Evolutionary conservation across 176 grass and related monocot species (phyloP), one percentile per base, ranked within the genome.

Genomic region (Avena sativa): DNA sequence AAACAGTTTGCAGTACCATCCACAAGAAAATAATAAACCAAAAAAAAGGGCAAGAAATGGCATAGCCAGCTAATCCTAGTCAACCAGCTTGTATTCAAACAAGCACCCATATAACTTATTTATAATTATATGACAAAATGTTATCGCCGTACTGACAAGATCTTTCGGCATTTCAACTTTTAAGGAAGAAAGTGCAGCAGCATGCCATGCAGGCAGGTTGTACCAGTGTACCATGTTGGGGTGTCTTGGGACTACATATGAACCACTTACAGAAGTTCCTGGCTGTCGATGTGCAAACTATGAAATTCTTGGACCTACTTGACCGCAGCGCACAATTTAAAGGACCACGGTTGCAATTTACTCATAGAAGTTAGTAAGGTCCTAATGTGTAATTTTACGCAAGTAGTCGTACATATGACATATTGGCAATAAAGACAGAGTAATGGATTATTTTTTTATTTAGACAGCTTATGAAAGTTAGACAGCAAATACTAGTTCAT

Each of bases 1-100:
- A 43, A 79, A 81, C 3, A 13, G 32, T 44, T 85, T 66, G n/a
- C 34, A 84, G 26, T 13, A 78, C 79, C 72, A 84, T 43, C 69
- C 47, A 34, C 58, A 79, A 82, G 2, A 70, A 17, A 40, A 80
- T 64, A 77, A 74, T 51, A 71, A 76, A 73, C 8, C 11, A 86
- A 32, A 56, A 28, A 26, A 28, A 52, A 67, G 59, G 55, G 43
- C 32, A 73, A 79, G 44, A 87, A 83, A 79, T 21, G 13, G 0
- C 60, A 89, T 44, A 55, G 49, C 28, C 12, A 43, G 14, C 30
- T 10, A 84, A 71, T 71, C 26, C 38, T 79, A 85, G 52, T 34
- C 26, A 71, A 38, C 78, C 70, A 67, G 51, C 69, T 40, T 68
- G 9, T 67, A 71, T 46, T 17, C 3, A 0, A 63, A 44, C 60